These are phyloP conservation scores for Flueggea neowawraea DNA, from an alignment of 441 rosid species.

Conservation along the genomic window DNA sequence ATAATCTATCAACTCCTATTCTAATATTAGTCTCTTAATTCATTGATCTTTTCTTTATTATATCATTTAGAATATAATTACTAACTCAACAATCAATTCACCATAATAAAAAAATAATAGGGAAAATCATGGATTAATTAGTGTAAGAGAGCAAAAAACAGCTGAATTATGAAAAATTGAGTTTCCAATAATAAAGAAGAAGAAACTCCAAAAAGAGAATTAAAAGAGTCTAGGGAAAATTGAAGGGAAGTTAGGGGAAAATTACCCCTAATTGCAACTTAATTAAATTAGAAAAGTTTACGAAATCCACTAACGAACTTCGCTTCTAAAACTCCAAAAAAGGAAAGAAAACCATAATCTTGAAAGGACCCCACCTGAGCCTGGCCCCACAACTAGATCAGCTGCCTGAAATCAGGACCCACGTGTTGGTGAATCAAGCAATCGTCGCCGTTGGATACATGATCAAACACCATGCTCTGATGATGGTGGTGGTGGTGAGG, in stretches of 20 bases:
- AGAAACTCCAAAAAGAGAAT: neutral
- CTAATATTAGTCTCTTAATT: no score
- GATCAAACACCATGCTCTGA: slow-evolving; percentile 50
- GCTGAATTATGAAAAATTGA: slow-evolving; percentile 20
- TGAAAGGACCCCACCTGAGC: slow-evolving; percentile 6
- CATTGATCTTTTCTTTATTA: no score
- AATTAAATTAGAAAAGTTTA: slow-evolving; percentile 11
- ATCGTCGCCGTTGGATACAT: slow-evolving; percentile 57
- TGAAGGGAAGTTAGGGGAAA: slow-evolving; percentile 14
- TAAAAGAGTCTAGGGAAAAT: slow-evolving; percentile 5
- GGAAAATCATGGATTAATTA: neutral
- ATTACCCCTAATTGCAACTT: slow-evolving; percentile 14
- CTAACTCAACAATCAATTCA: neutral
- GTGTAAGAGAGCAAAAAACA: neutral
- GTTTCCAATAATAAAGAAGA: slow-evolving; percentile 14
- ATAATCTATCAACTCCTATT: no score
- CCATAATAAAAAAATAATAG: neutral
- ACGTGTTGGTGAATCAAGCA: slow-evolving; percentile 65
- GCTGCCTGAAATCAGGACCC: slow-evolving; percentile 67
- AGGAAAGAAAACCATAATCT: neutral
- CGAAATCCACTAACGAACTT: slow-evolving; percentile 29
- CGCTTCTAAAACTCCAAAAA: slow-evolving; percentile 15
- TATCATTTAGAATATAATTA: no score
- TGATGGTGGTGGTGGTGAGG: slow-evolving; percentile 30
- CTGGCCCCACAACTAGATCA: slow-evolving; percentile 36